Conservation (phyloP, 257 asterid genomes). For the Scutellaria barbata region DNA sequence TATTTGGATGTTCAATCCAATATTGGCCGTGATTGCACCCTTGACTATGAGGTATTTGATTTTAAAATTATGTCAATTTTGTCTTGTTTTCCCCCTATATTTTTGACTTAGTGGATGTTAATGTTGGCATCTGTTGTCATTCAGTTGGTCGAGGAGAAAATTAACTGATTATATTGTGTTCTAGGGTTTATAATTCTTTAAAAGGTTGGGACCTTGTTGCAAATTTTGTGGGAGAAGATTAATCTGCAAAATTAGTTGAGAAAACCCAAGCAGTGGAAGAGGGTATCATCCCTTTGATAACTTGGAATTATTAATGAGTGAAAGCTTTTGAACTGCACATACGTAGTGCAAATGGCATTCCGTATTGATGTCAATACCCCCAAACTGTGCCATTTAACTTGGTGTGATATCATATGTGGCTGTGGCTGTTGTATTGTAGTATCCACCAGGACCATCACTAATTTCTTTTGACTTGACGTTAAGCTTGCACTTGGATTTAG, state of each 20-base stretch:
- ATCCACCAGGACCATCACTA: neutral
- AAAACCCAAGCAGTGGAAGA: neutral
- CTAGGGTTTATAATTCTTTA: neutral
- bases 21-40: conserved; percentile 86
- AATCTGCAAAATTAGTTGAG: conserved; percentile 6
- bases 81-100: neutral
- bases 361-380: neutral
- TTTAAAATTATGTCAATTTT: neutral
- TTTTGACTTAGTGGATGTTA: neutral
- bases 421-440: neutral
- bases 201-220: neutral
- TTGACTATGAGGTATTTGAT: conserved; percentile 74
- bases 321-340: neutral
- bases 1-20: conserved; percentile 62
- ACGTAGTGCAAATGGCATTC: neutral
- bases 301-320: neutral
- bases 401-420: neutral
- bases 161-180: neutral
- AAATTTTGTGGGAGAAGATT: conserved; percentile 4
- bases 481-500: neutral
- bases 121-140: neutral
- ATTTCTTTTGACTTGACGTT: neutral
- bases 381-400: neutral
- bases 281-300: conserved; percentile 12
- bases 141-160: neutral